Conservation (phyloP, 345 rosid species). For the Carallia brachiata region DNA sequence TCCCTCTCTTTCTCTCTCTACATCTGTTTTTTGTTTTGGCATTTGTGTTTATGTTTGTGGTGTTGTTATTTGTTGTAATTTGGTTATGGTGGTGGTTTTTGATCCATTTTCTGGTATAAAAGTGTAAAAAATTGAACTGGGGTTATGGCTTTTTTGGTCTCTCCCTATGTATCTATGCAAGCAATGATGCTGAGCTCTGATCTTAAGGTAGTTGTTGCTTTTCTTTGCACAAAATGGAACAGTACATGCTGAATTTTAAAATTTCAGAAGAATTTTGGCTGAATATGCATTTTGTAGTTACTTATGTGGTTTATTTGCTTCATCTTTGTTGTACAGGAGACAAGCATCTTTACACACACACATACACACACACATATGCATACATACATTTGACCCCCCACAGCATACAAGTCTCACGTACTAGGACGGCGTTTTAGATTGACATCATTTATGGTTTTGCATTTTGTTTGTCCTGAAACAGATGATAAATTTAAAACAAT, state of each 20-base stretch:
- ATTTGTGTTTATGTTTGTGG: neutral
- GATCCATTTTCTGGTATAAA: no score
- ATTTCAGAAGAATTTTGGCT: neutral
- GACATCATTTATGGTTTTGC: neutral
- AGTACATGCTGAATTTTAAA: neutral
- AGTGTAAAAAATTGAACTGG: no score
- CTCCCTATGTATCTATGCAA: no score
- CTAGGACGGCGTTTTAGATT: neutral
- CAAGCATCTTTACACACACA: no score
- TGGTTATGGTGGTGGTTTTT: neutral
- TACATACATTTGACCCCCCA: no score
- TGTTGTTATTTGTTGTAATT: neutral
- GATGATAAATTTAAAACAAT: neutral
- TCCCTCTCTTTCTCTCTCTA: neutral
- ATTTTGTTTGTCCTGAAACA: conserved; percentile 1
- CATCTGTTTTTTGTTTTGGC: neutral
- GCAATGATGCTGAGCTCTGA: no score
- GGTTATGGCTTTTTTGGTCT: no score
- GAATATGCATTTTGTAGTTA: neutral
- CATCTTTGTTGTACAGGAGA: neutral
- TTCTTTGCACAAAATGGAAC: no score
- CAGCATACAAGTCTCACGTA: no score
- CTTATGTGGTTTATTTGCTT: neutral
- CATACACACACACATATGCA: no score
- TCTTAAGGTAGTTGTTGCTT: no score